Conservation (phyloP, 495 filamentous ascomycete genomes). For the Cairneyella variabilis region DNA sequence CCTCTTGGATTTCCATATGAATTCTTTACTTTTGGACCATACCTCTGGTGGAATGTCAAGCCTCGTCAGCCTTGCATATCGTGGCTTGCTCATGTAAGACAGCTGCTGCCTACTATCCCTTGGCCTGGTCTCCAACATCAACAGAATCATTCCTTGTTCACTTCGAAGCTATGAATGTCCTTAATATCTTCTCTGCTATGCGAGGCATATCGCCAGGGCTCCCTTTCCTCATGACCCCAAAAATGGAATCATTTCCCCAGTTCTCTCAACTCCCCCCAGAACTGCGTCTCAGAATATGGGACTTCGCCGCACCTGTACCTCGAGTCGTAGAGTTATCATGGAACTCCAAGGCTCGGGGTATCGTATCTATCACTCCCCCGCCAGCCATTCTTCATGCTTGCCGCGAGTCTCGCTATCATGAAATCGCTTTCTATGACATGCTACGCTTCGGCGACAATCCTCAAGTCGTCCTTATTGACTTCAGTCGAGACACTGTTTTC, state of each 20-base stretch:
- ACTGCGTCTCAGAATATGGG: neutral
- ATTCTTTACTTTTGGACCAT: too few relatives aligned
- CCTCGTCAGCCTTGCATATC: too few relatives aligned
- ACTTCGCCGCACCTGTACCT: neutral
- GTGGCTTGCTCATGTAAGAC: too few relatives aligned
- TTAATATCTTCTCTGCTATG: neutral
- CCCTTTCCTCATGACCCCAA: neutral
- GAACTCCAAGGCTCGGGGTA: neutral
- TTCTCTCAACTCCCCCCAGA: neutral
- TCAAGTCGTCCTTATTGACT: neutral
- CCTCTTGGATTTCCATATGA: too few relatives aligned
- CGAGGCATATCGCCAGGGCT: neutral
- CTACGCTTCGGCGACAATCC: neutral
- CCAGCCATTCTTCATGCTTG: neutral
- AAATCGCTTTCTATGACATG: neutral
- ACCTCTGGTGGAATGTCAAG: too few relatives aligned
- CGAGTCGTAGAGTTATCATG: constrained; percentile 8
- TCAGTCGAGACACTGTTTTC: neutral
- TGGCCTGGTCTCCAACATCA: too few relatives aligned
- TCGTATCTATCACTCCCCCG: neutral
- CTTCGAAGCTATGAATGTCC: too few relatives aligned
- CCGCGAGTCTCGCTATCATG: neutral
- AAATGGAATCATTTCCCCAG: neutral
- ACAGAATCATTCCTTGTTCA: too few relatives aligned
- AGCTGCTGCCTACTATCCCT: too few relatives aligned